Conservation (phyloP, 768 basidiomycete genomes). For the Cystobasidium ongulense region DNA sequence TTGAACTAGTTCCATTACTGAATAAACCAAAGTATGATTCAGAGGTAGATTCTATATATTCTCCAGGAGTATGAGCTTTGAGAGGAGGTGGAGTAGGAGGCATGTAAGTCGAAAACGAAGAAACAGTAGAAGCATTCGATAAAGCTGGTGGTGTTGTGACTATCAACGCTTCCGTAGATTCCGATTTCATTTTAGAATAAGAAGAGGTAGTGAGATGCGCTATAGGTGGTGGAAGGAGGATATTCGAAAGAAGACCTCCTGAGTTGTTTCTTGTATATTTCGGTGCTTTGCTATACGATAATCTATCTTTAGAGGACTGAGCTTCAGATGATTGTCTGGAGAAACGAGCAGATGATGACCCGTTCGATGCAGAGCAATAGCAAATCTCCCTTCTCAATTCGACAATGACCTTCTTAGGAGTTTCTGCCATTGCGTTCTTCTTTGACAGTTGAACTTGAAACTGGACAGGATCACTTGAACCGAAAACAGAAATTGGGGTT, state of each 20-base stretch:
- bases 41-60: neutral
- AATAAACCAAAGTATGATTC: conserved; percentile 8
- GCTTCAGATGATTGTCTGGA: neutral
- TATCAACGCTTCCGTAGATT: neutral
- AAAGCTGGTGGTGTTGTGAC: neutral
- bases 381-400: conserved; percentile 37
- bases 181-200: neutral
- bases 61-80: neutral
- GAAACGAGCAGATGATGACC: neutral
- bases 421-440: conserved; percentile 31
- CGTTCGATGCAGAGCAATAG: neutral
- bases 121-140: conserved; percentile 22
- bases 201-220: neutral
- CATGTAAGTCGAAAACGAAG: conserved; percentile 45
- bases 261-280: neutral
- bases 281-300: neutral
- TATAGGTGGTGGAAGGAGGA: neutral
- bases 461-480: conserved; percentile 35
- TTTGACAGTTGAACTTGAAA: conserved; percentile 29
- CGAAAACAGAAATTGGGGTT: conserved; percentile 7
- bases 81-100: conserved; percentile 20
- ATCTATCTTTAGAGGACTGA: neutral
- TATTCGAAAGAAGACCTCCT: neutral
- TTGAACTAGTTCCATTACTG: too few species aligned
- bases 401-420: conserved; percentile 38